These are phyloP conservation scores for Eremothecium gossypii DNA, from an alignment of 1,139 yeast genomes.

Conservation along the genomic window DNA sequence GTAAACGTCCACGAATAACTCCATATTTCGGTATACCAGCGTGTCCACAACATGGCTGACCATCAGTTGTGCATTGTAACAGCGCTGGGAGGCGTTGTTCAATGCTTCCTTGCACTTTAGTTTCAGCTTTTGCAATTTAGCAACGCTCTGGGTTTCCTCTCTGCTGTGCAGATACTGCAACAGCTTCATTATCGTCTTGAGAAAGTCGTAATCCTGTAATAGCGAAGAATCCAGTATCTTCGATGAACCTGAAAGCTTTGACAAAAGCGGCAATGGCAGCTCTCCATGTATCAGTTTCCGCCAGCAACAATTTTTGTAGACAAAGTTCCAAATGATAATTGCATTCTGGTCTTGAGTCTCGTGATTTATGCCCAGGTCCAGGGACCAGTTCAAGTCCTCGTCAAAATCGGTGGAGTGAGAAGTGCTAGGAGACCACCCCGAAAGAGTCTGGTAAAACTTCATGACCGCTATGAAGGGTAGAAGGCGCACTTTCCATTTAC, in stretches of 20 bases:
- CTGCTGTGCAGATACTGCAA: conserved; percentile 22
- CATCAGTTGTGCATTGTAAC: conserved; percentile 18
- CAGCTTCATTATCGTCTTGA: conserved; percentile 18
- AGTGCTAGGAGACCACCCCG: conserved; percentile 7
- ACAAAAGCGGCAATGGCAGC: conserved; percentile 17
- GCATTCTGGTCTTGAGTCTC: conserved; percentile 18
- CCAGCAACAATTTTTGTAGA: conserved; percentile 23
- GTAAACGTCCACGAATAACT: conserved; percentile 18
- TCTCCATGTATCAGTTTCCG: conserved; percentile 26
- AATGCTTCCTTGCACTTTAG: conserved; percentile 1
- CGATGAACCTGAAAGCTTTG: conserved; percentile 12
- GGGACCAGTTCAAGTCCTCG: conserved; percentile 23
- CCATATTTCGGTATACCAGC: conserved; percentile 21
- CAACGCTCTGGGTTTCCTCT: conserved; percentile 18
- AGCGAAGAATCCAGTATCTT: conserved; percentile 22
- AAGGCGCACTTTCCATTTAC: conserved; percentile 2
- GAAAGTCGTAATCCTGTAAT: conserved; percentile 15
- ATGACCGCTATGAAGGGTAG: conserved; percentile 13
- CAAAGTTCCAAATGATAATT: conserved; percentile 23
- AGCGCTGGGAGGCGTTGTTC: conserved; percentile 11
- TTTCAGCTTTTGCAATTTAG: conserved; percentile 14
- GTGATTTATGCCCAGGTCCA: conserved; percentile 20
- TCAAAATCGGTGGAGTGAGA: conserved; percentile 17
- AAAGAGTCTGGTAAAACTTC: conserved; percentile 19
- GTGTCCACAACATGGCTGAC: conserved; percentile 23